Evolutionary conservation across 176 grass and related monocot genomes (phyloP).

Genomic region (Aegilops speltoides): DNA sequence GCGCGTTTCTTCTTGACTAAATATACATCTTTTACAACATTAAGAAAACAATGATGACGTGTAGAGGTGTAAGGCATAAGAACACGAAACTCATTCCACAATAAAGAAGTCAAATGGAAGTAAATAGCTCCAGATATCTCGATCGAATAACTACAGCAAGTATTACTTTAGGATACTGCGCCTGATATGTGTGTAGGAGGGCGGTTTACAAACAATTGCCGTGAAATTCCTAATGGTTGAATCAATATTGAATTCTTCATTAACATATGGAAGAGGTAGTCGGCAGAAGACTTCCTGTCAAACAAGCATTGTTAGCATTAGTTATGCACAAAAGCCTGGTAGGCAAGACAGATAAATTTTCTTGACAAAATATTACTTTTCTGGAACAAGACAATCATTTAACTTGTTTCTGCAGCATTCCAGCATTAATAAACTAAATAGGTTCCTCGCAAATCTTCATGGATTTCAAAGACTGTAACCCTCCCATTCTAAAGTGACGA

Average conservation of each 20-base stretch:
- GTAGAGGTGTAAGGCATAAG: conserved; percentile 18
- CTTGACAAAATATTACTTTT: conserved; percentile 9
- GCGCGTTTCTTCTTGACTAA: conserved; percentile 89
- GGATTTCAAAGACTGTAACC: conserved; percentile 6
- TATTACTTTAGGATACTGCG: conserved; percentile 85
- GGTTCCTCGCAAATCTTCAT: not conserved
- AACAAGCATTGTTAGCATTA: conserved; percentile 40
- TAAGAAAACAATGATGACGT: conserved; percentile 38
- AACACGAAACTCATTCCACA: not conserved
- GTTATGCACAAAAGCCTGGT: conserved; percentile 16
- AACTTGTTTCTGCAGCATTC: conserved; percentile 4
- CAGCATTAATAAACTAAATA: conserved; percentile 17
- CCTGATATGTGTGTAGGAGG: conserved; percentile 68
- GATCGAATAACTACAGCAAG: not conserved
- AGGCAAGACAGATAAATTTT: conserved; percentile 1
- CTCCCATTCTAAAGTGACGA: not conserved
- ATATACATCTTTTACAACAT: conserved; percentile 80
- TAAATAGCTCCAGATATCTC: conserved; percentile 21
- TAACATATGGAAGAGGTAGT: conserved; percentile 89
- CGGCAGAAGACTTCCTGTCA: conserved; percentile 78
- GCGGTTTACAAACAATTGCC: conserved; percentile 55
- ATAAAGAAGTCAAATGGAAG: not conserved
- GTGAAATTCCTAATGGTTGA: conserved; percentile 54
- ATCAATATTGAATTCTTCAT: conserved; percentile 83
- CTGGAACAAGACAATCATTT: not conserved